A percentile compares a stretch with the other conserved stretches of the same genome.
Conservation (phyloP, 805 yeast species). For the Nakazawaea wyomingensis region DNA sequence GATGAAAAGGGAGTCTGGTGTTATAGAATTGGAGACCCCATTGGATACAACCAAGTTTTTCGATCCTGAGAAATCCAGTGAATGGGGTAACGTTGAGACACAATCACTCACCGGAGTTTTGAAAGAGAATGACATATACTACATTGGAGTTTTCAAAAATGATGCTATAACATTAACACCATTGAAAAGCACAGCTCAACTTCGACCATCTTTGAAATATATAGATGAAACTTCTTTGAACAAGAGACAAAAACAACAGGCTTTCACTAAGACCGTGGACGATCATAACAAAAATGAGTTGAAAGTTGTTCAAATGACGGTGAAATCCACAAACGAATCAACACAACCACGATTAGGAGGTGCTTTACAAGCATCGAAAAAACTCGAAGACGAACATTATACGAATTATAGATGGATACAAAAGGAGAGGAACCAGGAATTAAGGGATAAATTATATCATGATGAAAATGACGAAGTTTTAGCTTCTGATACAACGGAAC, state of each 20-base stretch:
- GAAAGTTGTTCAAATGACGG: conserved; percentile 74
- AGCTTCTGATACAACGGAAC: conserved; percentile 21
- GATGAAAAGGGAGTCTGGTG: conserved; percentile 56
- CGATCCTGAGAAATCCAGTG: conserved; percentile 56
- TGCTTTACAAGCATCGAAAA: conserved; percentile 60
- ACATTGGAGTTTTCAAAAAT: conserved; percentile 32
- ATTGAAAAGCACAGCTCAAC: conserved; percentile 62
- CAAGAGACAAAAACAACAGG: conserved; percentile 27
- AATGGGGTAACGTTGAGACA: conserved; percentile 56
- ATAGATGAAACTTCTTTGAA: conserved; percentile 54
- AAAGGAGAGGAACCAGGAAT: conserved; percentile 23
- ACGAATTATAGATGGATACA: conserved; percentile 38
- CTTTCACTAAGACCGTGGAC: conserved; percentile 13
- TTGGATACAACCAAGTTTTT: conserved; percentile 63
- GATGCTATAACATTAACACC: conserved; percentile 58
- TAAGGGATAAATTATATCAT: conserved; percentile 20
- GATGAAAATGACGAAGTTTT: conserved; percentile 18
- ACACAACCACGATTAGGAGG: conserved; percentile 60
- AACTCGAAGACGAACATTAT: conserved; percentile 56
- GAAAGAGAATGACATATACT: conserved; percentile 46
- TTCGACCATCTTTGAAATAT: conserved; percentile 78
- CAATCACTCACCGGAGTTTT: conserved; percentile 74
- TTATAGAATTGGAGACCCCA: conserved; percentile 74
- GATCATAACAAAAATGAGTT: conserved; percentile 30
- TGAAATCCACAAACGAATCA: conserved; percentile 53